phyloP scores from a whole-genome alignment of 1,284 basidiomycete genomes.

The Fistulina hepatica region DNA sequence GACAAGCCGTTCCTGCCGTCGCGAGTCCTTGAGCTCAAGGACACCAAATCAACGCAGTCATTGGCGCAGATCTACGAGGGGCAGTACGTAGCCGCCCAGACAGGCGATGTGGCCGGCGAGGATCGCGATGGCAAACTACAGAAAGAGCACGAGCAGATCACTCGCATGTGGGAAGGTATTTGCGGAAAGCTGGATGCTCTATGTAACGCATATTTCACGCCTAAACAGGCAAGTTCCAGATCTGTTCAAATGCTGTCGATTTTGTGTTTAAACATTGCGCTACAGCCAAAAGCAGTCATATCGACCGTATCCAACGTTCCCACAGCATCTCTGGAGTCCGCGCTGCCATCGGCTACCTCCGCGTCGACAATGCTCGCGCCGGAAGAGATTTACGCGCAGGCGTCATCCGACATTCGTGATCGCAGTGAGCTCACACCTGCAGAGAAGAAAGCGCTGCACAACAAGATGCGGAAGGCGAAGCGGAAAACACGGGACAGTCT shows the following conservation, averaged over 20 bases:
- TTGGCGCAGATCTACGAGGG: constrained; percentile 96
- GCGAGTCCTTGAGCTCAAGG: constrained; percentile 81
- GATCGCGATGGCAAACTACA: constrained; percentile 83
- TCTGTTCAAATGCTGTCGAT: constrained; percentile 2
- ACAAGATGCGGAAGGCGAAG: constrained; percentile 67
- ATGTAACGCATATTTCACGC: constrained; percentile 91
- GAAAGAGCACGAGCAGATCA: constrained; percentile 85
- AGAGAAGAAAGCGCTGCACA: constrained; percentile 68
- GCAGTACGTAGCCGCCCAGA: constrained; percentile 67
- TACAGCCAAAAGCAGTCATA: constrained; percentile 85
- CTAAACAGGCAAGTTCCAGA: constrained; percentile 65
- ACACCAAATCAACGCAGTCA: constrained; percentile 79
- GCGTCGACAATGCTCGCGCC: constrained; percentile 82
- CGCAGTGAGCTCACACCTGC: constrained; percentile 77
- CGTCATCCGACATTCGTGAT: constrained; percentile 42
- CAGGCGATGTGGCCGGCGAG: constrained; percentile 45
- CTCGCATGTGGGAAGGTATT: constrained; percentile 75
- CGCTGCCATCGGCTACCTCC: constrained; percentile 75
- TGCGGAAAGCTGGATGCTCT: constrained; percentile 88
- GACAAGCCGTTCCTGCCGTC: constrained; percentile 89
- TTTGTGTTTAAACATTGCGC: constrained; percentile 11
- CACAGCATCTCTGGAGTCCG: constrained; percentile 81
- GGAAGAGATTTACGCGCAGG: constrained; percentile 77
- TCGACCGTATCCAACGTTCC: constrained; percentile 80
- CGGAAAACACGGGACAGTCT: constrained; percentile 64